Evolutionary conservation across 495 filamentous ascomycete species (phyloP), one percentile per base, ranked within the genome.

Genomic region (Evernia prunastri): DNA sequence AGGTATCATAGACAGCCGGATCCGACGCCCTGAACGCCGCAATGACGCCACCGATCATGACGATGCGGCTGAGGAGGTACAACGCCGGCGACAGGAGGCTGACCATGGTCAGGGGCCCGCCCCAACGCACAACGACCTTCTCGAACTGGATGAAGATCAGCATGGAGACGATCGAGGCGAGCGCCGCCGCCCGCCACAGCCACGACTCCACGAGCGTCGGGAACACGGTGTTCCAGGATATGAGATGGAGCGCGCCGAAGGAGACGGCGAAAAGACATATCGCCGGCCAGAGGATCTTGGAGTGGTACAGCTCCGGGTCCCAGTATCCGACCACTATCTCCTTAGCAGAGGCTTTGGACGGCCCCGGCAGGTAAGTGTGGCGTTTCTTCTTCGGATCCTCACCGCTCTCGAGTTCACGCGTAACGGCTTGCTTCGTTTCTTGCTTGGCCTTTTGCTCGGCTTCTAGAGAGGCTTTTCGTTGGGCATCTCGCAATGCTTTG

Each of bases 71-170:
- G 27, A 71, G 35, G n/a, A 74, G 57, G 66, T 74, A 74, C 23
- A 75, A 49, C 33, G 45, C 66, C 20, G 74, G 73, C 6, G 70
- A 72, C 12, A 69, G 58, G 40, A 76, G 54, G 56, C 71, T 72
- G 51, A 74, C 53, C 13, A 74, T 58, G 12, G 72, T 74, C 58
- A 73, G 58, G 40, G 68, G 65, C 18, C 73, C 74, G 25, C 67
- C 63, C 70, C 73, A 74, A 3, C 72, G 67, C 25, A 75, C 51
- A 31, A 72, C 66, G 45, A 75, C 72, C 59, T 72, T 74, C 58
- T 74, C 67, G 59, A 70, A 76, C 39, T 76, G 72, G 73, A 76
- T 76, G 63, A 75, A 74, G 29, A 74, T 64, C 36, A 76, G 54
- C 63, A 65, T 65, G 13, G 63, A 65, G 53, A 60, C 23, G 25